Base-by-base conservation (phyloP, 108 stramenopile species). In the Nannochloropsis oceanica region DNA sequence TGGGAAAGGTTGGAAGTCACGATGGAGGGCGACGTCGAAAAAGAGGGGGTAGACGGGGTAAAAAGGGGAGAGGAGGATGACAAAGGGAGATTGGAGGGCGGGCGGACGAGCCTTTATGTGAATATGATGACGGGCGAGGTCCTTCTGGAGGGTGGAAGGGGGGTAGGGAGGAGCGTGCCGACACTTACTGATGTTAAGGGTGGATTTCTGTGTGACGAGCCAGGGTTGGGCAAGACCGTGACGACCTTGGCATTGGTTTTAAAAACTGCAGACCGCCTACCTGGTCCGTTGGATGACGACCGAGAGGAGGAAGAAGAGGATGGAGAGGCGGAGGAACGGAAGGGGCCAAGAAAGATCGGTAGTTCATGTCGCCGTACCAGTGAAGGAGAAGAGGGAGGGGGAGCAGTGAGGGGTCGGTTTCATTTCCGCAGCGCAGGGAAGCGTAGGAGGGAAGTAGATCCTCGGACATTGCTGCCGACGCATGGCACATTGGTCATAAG, bases 151-250 rank as follows among this genome's bases (percentile, higher is more conserved):
- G 11, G n/a, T 20, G 26, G 27, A 26, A 43, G 43, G 44, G 0
- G 13, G 59, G 34, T 1, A 34, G 11, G n/a, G 43, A 25, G 27
- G 43, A 43, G 43, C 25, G 25, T 27, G 59, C 59, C 59, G 18
- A 18, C n/a, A n/a, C 1, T 73, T 7, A 73, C 59, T 0, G 59
- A 73, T 73, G 86, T 95, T 11, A 43, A 94, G 13, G 95, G 95
- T 10, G 95, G 95, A 0, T 89, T 95, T 43, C 87, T 95, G 42
- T 94, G 92, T 27, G 95, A 95, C 87, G 94, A 94, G 44, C 95
- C 95, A 12, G 95, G 95, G 9, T 86, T 95, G 42, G 94, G 94
- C 18, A 95, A 95, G 87, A 95, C 95, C 12, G 93, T 94, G 79
- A 94, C 94, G 22, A 92, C 92, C 79, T 84, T 95, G 25, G 92